Percentiles rank a stretch among this genome's conserved stretches.
These are phyloP conservation scores for Pythium rishiriense DNA, from an alignment of 352 stramenopile species.

Conservation along the genomic window DNA sequence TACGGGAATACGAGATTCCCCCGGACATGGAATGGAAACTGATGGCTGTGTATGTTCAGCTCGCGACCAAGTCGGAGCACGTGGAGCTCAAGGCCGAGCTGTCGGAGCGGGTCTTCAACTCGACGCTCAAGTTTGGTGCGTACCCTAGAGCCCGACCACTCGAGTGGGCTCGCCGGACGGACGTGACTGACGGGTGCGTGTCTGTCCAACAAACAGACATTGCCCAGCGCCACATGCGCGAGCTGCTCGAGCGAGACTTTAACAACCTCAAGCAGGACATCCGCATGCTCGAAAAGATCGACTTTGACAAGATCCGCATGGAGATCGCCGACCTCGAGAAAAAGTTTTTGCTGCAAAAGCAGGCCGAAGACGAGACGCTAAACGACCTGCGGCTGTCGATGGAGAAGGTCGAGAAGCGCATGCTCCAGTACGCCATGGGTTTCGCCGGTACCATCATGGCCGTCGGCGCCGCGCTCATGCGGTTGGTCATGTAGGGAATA, in stretches of 20 bases:
- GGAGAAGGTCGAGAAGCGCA: slow-evolving; percentile 89
- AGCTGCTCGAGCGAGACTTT: slow-evolving; percentile 87
- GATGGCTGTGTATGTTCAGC: slow-evolving; percentile 28
- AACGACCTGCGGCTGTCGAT: slow-evolving; percentile 87
- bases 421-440: slow-evolving; percentile 86
- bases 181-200: too few species aligned
- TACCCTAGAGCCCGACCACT: not conserved
- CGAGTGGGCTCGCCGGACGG: not conserved
- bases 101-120: slow-evolving; percentile 88
- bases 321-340: slow-evolving; percentile 88
- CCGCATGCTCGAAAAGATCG: slow-evolving; percentile 89
- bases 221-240: slow-evolving; percentile 84
- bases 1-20: slow-evolving; percentile 2
- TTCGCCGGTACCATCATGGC: slow-evolving; percentile 89
- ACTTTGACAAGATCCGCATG: slow-evolving; percentile 89
- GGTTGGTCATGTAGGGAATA: slow-evolving; percentile 59
- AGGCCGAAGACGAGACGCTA: slow-evolving; percentile 85
- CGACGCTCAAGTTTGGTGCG: slow-evolving; percentile 86
- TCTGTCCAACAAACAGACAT: slow-evolving; percentile 51
- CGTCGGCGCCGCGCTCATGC: slow-evolving; percentile 72
- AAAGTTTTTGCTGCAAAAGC: slow-evolving; percentile 89
- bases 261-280: slow-evolving; percentile 91
- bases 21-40: not conserved
- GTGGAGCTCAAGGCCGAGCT: slow-evolving; percentile 85
- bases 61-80: slow-evolving; percentile 86